phyloP scores from a whole-genome alignment of 164 flowering plant species.

The Magnolia changhungtana region DNA sequence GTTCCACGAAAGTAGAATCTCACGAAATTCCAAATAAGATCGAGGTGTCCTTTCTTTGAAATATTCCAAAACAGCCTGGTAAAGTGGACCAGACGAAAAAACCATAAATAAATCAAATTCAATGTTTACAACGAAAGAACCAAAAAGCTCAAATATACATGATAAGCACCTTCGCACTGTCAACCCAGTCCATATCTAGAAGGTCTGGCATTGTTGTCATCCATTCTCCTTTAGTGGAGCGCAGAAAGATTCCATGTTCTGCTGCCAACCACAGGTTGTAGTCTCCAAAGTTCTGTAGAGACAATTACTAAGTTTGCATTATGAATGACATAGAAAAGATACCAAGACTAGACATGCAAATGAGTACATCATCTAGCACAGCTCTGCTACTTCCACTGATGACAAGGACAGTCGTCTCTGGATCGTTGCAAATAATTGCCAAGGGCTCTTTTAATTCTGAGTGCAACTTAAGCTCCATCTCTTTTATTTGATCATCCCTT shows the following conservation, averaged over 20 bases:
- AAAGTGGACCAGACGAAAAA: slow-evolving; percentile 5
- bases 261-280: slow-evolving; percentile 86
- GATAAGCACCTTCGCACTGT: slow-evolving; percentile 62
- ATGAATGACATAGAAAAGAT: neutral
- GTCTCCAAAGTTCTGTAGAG: slow-evolving; percentile 77
- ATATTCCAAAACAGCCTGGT: slow-evolving; percentile 78
- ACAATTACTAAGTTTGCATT: slow-evolving; percentile 12
- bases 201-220: slow-evolving; percentile 90
- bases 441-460: slow-evolving; percentile 59
- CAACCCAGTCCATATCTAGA: slow-evolving; percentile 79
- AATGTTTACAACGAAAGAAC: neutral
- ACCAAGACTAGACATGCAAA: neutral
- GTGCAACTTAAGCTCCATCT: slow-evolving; percentile 75
- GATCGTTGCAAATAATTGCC: slow-evolving; percentile 52
- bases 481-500: slow-evolving; percentile 73
- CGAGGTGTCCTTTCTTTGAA: slow-evolving; percentile 93
- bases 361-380: slow-evolving; percentile 51
- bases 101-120: neutral
- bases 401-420: slow-evolving; percentile 63
- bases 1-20: slow-evolving; percentile 92
- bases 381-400: slow-evolving; percentile 73
- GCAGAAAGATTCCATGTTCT: slow-evolving; percentile 84
- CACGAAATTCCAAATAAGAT: slow-evolving; percentile 76
- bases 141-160: neutral
- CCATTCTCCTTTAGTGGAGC: slow-evolving; percentile 63